Evolutionary conservation across 179 eudicot genomes (phyloP).

Genomic region (Nepenthes alata): DNA sequence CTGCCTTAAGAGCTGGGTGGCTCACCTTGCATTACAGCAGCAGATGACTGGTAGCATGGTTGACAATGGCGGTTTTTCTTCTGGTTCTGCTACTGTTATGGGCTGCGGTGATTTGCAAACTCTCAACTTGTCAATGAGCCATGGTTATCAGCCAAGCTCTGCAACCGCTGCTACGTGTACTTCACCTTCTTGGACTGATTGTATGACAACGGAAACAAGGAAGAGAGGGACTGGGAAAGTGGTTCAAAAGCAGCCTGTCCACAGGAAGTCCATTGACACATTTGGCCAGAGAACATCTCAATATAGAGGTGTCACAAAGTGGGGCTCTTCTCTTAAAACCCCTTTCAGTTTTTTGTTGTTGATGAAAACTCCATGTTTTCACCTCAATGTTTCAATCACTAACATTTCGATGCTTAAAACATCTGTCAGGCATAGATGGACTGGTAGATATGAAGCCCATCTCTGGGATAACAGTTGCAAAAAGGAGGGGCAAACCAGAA

Average conservation of each 20-base stretch:
- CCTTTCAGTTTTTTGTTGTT: background rate
- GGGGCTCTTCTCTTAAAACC: conserved; percentile 1
- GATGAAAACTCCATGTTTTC: background rate
- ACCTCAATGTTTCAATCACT: background rate
- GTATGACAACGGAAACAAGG: conserved; percentile 20
- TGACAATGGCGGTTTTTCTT: conserved; percentile 5
- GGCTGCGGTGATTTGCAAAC: conserved; percentile 40
- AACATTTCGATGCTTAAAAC: background rate
- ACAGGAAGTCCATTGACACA: conserved; percentile 64
- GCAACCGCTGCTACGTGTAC: conserved; percentile 24
- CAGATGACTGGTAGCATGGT: conserved; percentile 10
- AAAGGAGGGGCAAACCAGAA: conserved; percentile 14
- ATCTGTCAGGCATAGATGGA: conserved; percentile 14
- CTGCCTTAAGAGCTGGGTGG: conserved; percentile 17
- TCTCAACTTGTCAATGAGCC: conserved; percentile 67
- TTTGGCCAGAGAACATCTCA: conserved; percentile 83
- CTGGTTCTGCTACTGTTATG: conserved; percentile 1
- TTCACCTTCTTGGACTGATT: background rate
- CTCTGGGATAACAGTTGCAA: conserved; percentile 17
- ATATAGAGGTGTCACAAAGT: conserved; percentile 74
- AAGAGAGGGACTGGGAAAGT: conserved; percentile 38
- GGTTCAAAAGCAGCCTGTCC: conserved; percentile 35
- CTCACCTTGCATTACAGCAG: conserved; percentile 7
- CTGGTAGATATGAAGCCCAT: conserved; percentile 17
- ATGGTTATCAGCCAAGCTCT: conserved; percentile 76